Evolutionary conservation across 495 filamentous ascomycete species (phyloP).

Genomic region (Zalerion maritima): DNA sequence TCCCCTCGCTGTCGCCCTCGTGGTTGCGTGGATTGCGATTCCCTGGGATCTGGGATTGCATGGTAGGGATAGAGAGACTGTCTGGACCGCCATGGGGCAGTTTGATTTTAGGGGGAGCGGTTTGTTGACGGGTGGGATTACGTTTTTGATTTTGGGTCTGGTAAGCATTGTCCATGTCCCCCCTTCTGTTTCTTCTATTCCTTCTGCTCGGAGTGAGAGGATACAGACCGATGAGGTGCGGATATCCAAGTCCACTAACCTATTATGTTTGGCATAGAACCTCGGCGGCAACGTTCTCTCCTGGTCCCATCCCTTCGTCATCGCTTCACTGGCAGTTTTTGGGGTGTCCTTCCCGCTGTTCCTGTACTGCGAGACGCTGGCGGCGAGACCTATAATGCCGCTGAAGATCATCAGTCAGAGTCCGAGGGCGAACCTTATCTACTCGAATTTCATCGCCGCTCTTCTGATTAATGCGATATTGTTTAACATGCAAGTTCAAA

Average conservation of each 20-base stretch:
- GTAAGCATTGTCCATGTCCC: too few species aligned
- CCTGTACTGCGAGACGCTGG: conserved; percentile 45
- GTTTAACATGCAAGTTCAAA: conserved; percentile 46
- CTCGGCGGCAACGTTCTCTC: conserved; percentile 63
- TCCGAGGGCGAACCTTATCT: conserved; percentile 52
- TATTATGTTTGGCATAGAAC: conserved; percentile 27
- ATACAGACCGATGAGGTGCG: too few species aligned
- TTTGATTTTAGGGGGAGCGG: conserved; percentile 57
- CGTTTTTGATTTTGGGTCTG: conserved; percentile 55
- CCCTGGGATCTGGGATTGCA: conserved; percentile 45
- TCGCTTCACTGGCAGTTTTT: conserved; percentile 44
- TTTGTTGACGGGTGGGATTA: conserved; percentile 47
- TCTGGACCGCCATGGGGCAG: conserved; percentile 43
- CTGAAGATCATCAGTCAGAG: conserved; percentile 41
- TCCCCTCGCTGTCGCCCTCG: conserved; percentile 42
- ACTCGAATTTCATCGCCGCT: conserved; percentile 51
- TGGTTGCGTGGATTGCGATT: conserved; percentile 39
- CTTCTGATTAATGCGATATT: conserved; percentile 52
- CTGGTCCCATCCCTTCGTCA: conserved; percentile 59
- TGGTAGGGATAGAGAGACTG: conserved; percentile 30
- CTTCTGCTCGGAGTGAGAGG: neutral
- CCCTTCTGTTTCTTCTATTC: conserved; percentile 2
- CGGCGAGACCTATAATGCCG: conserved; percentile 57
- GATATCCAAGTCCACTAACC: too few species aligned
- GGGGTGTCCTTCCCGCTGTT: conserved; percentile 41